phyloP scores from a whole-genome alignment of 2,329 filamentous ascomycete species.

The Ophiostoma populinum region DNA sequence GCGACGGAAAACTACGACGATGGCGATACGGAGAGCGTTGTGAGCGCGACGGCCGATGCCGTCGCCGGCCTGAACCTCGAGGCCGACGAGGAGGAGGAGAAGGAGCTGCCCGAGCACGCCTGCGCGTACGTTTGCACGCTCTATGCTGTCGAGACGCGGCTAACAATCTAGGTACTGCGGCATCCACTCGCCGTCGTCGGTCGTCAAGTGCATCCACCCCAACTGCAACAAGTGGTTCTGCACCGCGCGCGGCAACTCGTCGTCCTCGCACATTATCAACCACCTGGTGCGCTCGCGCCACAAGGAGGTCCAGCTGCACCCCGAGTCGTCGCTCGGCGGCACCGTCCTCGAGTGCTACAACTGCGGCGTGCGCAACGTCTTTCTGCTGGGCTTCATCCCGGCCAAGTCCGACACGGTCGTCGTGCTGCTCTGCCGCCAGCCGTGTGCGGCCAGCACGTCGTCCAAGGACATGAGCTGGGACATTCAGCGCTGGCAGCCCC shows the following conservation, averaged over 20 bases:
- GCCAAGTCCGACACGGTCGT: slow-evolving; percentile 98
- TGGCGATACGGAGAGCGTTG: slow-evolving; percentile 59
- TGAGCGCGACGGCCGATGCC: slow-evolving; percentile 65
- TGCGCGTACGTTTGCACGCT: slow-evolving; percentile 59
- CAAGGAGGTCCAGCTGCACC: slow-evolving; percentile 96
- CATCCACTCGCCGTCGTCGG: slow-evolving; percentile 86
- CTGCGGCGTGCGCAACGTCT: slow-evolving; percentile 98
- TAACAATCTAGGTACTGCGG: slow-evolving; percentile 61
- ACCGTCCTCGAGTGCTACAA: slow-evolving; percentile 98
- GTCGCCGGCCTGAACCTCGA: slow-evolving; percentile 45
- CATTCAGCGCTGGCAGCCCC: slow-evolving; percentile 88
- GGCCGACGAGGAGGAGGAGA: slow-evolving; percentile 55
- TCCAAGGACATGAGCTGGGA: slow-evolving; percentile 99
- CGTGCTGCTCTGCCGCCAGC: slow-evolving; percentile 87
- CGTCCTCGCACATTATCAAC: slow-evolving; percentile 95
- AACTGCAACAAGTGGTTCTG: slow-evolving; percentile 99
- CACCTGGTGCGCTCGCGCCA: slow-evolving; percentile 92
- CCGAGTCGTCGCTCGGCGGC: slow-evolving; percentile 80
- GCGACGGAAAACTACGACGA: slow-evolving; percentile 69
- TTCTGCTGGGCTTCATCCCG: slow-evolving; percentile 91
- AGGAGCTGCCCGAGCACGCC: slow-evolving; percentile 82
- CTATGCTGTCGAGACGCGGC: slow-evolving; percentile 1
- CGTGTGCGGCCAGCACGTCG: slow-evolving; percentile 84
- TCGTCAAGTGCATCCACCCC: slow-evolving; percentile 91
- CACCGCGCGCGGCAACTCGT: slow-evolving; percentile 89